Evolutionary conservation across 2,329 filamentous ascomycete genomes (phyloP).

Genomic region (Didymellaceae sp.): DNA sequence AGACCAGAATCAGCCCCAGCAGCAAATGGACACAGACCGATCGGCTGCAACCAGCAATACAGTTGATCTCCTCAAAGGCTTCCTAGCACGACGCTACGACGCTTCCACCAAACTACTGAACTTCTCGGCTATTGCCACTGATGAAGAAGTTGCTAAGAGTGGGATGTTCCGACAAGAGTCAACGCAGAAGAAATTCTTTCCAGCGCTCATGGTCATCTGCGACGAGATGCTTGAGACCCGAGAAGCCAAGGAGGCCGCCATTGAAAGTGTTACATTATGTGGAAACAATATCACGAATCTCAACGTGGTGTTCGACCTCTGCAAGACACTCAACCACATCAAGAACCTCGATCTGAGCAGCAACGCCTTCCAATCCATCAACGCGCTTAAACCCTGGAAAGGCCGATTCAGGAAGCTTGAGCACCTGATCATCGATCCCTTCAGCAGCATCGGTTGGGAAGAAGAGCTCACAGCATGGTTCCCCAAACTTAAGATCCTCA

Average conservation of each 20-base stretch:
- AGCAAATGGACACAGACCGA: conserved; percentile 75
- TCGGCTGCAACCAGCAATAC: conserved; percentile 25
- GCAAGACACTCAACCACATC: conserved; percentile 81
- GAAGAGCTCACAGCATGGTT: conserved; percentile 80
- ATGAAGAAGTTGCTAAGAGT: conserved; percentile 73
- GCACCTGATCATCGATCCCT: conserved; percentile 72
- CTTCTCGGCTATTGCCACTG: conserved; percentile 77
- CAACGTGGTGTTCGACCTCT: conserved; percentile 73
- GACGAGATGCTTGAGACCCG: conserved; percentile 75
- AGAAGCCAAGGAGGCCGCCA: conserved; percentile 75
- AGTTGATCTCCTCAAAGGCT: conserved; percentile 71
- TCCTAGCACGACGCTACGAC: conserved; percentile 79
- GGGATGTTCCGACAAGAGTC: conserved; percentile 77
- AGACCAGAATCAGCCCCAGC: conserved; percentile 57
- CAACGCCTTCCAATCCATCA: conserved; percentile 75
- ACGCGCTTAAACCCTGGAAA: conserved; percentile 76
- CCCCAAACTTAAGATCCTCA: conserved; percentile 78
- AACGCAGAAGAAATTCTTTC: conserved; percentile 85
- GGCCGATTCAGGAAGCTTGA: conserved; percentile 79
- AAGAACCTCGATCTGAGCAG: conserved; percentile 88
- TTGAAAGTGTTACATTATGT: conserved; percentile 81
- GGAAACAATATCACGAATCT: conserved; percentile 80
- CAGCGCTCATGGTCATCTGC: conserved; percentile 86
- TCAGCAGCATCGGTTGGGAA: conserved; percentile 60
- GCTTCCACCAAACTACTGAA: conserved; percentile 76